Evolutionary conservation across 805 yeast species (phyloP).

Genomic region (Lipomyces sp.): DNA sequence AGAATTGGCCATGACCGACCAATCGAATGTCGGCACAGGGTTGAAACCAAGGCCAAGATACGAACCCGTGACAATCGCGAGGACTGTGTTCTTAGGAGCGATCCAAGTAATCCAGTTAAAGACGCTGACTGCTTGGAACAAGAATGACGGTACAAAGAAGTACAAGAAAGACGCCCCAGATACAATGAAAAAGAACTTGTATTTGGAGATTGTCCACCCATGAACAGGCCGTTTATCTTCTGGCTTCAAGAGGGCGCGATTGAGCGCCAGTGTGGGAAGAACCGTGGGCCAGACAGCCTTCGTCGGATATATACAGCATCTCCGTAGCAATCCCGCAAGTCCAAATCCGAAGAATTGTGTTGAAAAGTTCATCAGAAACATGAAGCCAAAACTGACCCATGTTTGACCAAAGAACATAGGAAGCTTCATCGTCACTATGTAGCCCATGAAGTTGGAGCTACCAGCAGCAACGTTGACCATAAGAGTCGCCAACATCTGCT

Average conservation of each 20-base stretch:
- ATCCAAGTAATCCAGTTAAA: slow-evolving; percentile 68
- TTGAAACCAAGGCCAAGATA: slow-evolving; percentile 50
- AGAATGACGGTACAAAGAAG: slow-evolving; percentile 66
- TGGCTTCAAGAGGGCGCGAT: slow-evolving; percentile 53
- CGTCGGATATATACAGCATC: slow-evolving; percentile 53
- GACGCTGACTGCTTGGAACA: slow-evolving; percentile 63
- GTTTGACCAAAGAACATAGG: slow-evolving; percentile 29
- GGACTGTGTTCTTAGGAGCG: slow-evolving; percentile 54
- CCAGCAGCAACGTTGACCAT: slow-evolving; percentile 37
- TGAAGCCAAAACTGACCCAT: slow-evolving; percentile 39
- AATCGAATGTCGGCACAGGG: slow-evolving; percentile 55
- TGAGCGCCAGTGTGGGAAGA: slow-evolving; percentile 55
- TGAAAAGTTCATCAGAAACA: slow-evolving; percentile 52
- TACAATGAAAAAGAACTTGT: slow-evolving; percentile 54
- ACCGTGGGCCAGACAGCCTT: slow-evolving; percentile 62
- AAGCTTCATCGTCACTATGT: slow-evolving; percentile 43
- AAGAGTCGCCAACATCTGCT: slow-evolving; percentile 63
- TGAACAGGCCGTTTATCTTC: slow-evolving; percentile 53
- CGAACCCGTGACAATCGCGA: slow-evolving; percentile 59
- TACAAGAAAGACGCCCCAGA: slow-evolving; percentile 52
- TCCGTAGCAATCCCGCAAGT: slow-evolving; percentile 66
- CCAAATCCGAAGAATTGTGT: slow-evolving; percentile 71
- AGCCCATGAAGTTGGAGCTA: slow-evolving; percentile 50
- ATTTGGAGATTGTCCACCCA: slow-evolving; percentile 65
- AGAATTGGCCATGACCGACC: slow-evolving; percentile 47